Evolutionary conservation across 805 yeast species (phyloP), one percentile per base, ranked within the genome.

Genomic region (Saturnispora halmiae): DNA sequence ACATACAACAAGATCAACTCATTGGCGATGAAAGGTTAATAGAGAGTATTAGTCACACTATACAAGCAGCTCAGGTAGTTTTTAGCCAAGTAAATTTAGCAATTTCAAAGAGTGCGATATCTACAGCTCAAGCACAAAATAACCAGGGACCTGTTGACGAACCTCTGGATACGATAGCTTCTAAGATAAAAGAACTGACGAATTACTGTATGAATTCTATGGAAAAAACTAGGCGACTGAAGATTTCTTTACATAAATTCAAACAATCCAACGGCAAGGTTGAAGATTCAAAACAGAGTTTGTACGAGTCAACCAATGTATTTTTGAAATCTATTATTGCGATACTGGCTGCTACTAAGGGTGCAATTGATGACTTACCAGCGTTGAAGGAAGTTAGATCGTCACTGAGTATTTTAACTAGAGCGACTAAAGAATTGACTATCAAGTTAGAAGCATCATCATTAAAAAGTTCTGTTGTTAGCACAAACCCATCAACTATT

Each of bases 381-480:
- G 72, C 79, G 13, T 67, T 90, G 38, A 79, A 82, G 50, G 95
- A 84, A 42, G 80, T 81, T 5, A 66, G 95, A 43, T 79, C 88
- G 6, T 75, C 83, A 5, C 72, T 90, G 61, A 84, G 95, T 0
- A 74, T 77, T 28, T 65, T 90, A 44, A 88, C 96, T 0, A 77
- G 85, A 48, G 82, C 88, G 3, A 85, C 96, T 4, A 90, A 90
- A 53, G 97, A 90, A 54, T 82, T 90, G 13, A 87, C 96, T 0
- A 78, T 85, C n/a, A 68, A 84, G 50, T 63, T 88, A 32, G 96
- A 88, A 55, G 67, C 72, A 31, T 75, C 82, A 44, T 66, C 79
- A 14, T 73, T 61, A 45, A 61, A 61, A 30, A 54, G 54, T 15
- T 45, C 54, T 8, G 58, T 56, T 8, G 42, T 46, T 34, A 51